These are phyloP conservation scores for Apiospora marii DNA, from an alignment of 2,329 filamentous ascomycete species.

Conservation along the genomic window DNA sequence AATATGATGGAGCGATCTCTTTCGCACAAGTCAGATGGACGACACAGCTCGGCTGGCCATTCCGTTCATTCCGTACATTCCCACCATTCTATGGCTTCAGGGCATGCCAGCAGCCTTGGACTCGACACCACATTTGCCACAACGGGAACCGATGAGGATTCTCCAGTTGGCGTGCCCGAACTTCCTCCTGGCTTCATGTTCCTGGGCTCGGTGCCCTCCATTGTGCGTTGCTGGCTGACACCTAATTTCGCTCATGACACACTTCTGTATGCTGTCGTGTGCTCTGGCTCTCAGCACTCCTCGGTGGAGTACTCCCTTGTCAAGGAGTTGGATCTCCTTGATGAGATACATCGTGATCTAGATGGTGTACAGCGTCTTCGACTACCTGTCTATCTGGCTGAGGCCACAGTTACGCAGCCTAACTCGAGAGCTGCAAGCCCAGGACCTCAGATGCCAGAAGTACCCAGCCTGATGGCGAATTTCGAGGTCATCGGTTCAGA, in stretches of 20 bases:
- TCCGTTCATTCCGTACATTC: constrained; percentile 72
- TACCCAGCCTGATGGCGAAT: constrained; percentile 80
- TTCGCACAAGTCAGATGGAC: constrained; percentile 95
- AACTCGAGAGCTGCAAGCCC: constrained; percentile 77
- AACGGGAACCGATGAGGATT: constrained; percentile 69
- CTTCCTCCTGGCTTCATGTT: constrained; percentile 87
- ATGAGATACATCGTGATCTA: constrained; percentile 70
- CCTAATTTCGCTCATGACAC: constrained; percentile 89
- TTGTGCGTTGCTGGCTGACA: constrained; percentile 95
- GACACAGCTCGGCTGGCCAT: constrained; percentile 91
- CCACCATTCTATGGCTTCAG: constrained; percentile 75
- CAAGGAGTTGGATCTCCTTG: constrained; percentile 74
- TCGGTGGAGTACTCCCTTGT: constrained; percentile 80
- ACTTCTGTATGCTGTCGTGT: constrained; percentile 89
- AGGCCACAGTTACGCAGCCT: constrained; percentile 82
- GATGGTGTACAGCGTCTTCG: constrained; percentile 75
- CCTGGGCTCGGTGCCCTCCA: constrained; percentile 87
- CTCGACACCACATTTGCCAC: constrained; percentile 76
- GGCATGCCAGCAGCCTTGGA: constrained; percentile 86
- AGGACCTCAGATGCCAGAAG: constrained; percentile 80
- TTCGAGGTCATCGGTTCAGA: constrained; percentile 76
- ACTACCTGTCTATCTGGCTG: constrained; percentile 86
- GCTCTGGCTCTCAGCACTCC: constrained; percentile 89
- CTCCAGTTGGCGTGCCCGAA: constrained; percentile 74
- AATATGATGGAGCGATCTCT: constrained; percentile 88